A percentile compares a stretch with the other conserved stretches of the same genome.
phyloP scores from a whole-genome alignment of 1,284 basidiomycete species.

The Cutaneotrichosporon mucoides region DNA sequence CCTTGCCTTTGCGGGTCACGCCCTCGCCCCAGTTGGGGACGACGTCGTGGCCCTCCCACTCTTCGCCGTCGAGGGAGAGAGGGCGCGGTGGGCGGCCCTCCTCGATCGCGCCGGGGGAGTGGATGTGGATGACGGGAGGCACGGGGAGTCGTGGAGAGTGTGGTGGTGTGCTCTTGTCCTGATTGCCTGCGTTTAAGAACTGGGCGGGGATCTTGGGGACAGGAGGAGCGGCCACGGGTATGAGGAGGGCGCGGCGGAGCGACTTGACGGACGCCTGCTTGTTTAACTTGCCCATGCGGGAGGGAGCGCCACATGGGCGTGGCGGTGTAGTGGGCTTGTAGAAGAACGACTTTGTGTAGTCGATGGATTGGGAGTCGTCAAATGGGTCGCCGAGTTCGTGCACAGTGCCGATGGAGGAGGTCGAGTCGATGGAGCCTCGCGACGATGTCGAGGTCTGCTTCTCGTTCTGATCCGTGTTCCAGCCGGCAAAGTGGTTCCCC shows the following conservation, averaged over 20 bases:
- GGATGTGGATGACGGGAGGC: constrained; percentile 40
- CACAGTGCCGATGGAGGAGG: constrained; percentile 12
- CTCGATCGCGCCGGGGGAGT: constrained; percentile 42
- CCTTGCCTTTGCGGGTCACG: constrained; percentile 5
- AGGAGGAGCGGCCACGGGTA: constrained; percentile 35
- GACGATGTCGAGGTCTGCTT: not conserved
- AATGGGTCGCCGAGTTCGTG: constrained; percentile 16
- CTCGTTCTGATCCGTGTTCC: constrained; percentile 21
- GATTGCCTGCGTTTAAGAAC: constrained; percentile 9
- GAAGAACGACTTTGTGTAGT: constrained; percentile 49
- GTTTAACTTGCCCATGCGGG: not conserved
- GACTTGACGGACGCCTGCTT: constrained; percentile 44
- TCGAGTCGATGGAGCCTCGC: constrained; percentile 10
- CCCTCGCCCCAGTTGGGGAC: constrained; percentile 18
- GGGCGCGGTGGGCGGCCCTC: constrained; percentile 39
- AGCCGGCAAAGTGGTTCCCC: constrained; percentile 39
- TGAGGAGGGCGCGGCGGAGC: constrained; percentile 36
- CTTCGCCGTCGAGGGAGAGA: constrained; percentile 45
- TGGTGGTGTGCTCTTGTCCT: constrained; percentile 8
- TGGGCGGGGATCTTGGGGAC: constrained; percentile 36
- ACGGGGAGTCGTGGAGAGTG: constrained; percentile 10
- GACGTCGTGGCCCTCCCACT: constrained; percentile 36
- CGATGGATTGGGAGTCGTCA: constrained; percentile 23
- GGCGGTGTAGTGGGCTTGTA: constrained; percentile 48
- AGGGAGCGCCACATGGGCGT: not conserved